Percentiles rank a stretch among this genome's conserved stretches.
These are phyloP conservation scores for Hypoxylon rickii DNA, from an alignment of 495 filamentous ascomycete genomes.

Conservation along the genomic window DNA sequence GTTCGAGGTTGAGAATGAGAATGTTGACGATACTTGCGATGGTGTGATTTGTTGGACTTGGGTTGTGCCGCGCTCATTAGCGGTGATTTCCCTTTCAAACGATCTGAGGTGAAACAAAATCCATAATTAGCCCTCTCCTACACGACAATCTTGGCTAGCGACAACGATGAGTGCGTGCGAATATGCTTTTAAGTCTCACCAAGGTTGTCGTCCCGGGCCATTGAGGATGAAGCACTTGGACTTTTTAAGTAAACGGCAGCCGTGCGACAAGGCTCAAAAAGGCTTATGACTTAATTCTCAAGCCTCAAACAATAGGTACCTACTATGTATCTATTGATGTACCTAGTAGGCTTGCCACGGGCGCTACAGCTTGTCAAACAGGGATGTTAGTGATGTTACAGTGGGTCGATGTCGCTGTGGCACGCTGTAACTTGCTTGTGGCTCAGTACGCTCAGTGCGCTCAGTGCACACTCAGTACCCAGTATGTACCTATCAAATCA, in stretches of 20 bases:
- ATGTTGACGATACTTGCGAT: not conserved
- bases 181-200: conserved; percentile 12
- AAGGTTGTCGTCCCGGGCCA: conserved; percentile 14
- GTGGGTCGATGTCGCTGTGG: conserved; percentile 1
- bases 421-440: conserved; percentile 13
- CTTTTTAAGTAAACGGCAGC: conserved; percentile 6
- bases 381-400: not conserved
- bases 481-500: too few relatives aligned
- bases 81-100: conserved; percentile 17
- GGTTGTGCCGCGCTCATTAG: conserved; percentile 30
- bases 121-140: conserved; percentile 27
- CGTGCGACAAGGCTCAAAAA: conserved; percentile 25
- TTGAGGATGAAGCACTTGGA: conserved; percentile 1
- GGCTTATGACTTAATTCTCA: not conserved
- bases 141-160: not conserved
- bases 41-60: not conserved
- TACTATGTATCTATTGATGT: not conserved
- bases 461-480: too few relatives aligned
- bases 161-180: not conserved
- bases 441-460: too few relatives aligned
- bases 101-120: conserved; percentile 21
- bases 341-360: not conserved
- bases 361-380: not conserved
- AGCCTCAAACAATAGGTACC: not conserved
- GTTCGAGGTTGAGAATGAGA: not conserved